Evolutionary conservation across 2,329 filamentous ascomycete species (phyloP), one percentile per base, ranked within the genome.

Genomic region (Fonsecaea pedrosoi): DNA sequence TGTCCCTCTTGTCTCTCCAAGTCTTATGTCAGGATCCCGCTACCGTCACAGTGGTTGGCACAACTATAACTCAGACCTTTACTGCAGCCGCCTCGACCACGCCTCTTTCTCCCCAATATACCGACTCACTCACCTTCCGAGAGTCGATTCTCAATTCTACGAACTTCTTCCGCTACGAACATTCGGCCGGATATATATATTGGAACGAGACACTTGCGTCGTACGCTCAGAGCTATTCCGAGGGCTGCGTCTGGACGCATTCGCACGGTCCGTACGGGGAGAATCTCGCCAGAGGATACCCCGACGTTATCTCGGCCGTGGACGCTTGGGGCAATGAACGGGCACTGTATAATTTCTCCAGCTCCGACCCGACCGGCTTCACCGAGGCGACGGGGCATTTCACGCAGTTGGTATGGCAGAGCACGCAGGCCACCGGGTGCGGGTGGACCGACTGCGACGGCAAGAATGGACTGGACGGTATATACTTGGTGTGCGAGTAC

Each of bases 401-500:
- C 72, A 90, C 89, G 1, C 89, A 92, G 80, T 77, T 92, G 6
- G 89, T 92, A 5, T 92, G 90, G 90, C 86, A 84, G 76, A 77
- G 80, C 30, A 90, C 87, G 0, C 87, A 79, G 6, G 79, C 81
- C 38, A 84, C 90, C 0, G 88, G 88, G 0, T 92, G 85, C 70
- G 85, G 76, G 32, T 76, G 77, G 48, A 74, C 77, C 15, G 72
- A 80, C 69, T 85, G 83, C 65, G 75, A 78, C 55, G 78, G 70
- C 38, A 53, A 59, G 65, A 64, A 72, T 64, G 62, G 68, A 54
- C 76, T 78, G 7, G 78, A 77, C 40, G 87, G 87, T 0, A 91
- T 87, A 86, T 90, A 86, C 76, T 79, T 91, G 0, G 87, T 87
- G 30, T 92, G 89, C 15, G 88, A 91, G 78, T 92, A 91, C 77